These are phyloP conservation scores for Cladophialophora immunda DNA, from an alignment of 2,329 filamentous ascomycete species.

Conservation along the genomic window DNA sequence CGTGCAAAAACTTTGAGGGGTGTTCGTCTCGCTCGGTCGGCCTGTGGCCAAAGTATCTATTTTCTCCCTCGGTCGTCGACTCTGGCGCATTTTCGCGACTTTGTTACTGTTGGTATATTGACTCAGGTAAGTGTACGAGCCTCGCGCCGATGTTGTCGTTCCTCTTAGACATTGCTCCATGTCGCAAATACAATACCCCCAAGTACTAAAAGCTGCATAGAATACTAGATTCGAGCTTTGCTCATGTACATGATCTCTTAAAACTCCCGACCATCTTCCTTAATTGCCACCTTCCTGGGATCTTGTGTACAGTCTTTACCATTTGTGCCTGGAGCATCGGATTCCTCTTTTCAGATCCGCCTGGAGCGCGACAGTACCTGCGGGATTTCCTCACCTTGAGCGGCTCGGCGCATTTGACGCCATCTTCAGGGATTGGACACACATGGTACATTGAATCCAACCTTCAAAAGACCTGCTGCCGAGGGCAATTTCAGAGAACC, in stretches of 20 bases:
- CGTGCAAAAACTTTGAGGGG: slow-evolving; percentile 26
- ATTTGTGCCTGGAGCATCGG: slow-evolving; percentile 3
- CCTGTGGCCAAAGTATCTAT: slow-evolving; percentile 19
- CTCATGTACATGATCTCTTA: slow-evolving; percentile 24
- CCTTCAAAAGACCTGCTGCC: neutral
- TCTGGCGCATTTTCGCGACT: slow-evolving; percentile 17
- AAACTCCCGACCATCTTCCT: neutral
- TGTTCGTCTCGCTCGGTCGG: slow-evolving; percentile 16
- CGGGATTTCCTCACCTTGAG: neutral
- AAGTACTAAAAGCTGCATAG: slow-evolving; percentile 13
- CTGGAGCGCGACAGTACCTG: slow-evolving; percentile 4
- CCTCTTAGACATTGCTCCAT: neutral
- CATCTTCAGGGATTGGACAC: neutral
- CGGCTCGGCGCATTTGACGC: neutral
- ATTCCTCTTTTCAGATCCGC: slow-evolving; percentile 4
- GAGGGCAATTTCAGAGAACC: neutral
- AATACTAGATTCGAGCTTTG: slow-evolving; percentile 16
- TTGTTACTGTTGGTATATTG: slow-evolving; percentile 13
- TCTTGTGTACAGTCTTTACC: slow-evolving; percentile 21
- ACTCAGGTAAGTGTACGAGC: slow-evolving; percentile 25
- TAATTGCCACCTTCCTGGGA: slow-evolving; percentile 3
- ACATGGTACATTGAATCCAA: slow-evolving; percentile 11
- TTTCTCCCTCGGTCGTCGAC: slow-evolving; percentile 26
- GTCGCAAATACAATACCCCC: neutral
- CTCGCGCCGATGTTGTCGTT: slow-evolving; percentile 1